Conservation (phyloP, 108 stramenopile species). For the Mediolabrus comicus region DNA sequence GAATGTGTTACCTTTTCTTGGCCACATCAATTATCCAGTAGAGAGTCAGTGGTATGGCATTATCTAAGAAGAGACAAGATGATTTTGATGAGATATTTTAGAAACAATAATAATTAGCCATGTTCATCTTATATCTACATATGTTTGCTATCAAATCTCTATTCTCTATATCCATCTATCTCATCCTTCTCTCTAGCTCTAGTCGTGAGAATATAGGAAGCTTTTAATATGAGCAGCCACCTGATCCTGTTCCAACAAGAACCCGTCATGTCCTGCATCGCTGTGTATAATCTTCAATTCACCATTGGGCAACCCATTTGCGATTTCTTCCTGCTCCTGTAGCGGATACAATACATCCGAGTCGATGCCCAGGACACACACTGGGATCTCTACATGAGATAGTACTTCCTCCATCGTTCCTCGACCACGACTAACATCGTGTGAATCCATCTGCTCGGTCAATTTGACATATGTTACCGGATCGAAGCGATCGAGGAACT, state of each 20-base stretch:
- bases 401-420: conserved; percentile 63
- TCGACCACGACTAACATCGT: conserved; percentile 77
- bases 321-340: conserved; percentile 85
- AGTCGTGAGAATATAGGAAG: conserved; percentile 66
- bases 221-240: conserved; percentile 72
- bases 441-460: conserved; percentile 94
- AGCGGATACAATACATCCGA: conserved; percentile 89
- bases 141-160: too few species aligned
- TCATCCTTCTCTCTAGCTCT: background rate
- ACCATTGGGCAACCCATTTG: conserved; percentile 58
- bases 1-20: too few species aligned
- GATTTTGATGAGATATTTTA: too few species aligned
- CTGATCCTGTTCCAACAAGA: conserved; percentile 93
- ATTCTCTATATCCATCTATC: too few species aligned
- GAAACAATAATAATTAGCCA: too few species aligned
- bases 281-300: conserved; percentile 79
- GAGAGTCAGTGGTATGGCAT: too few species aligned
- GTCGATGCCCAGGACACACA: conserved; percentile 87
- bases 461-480: conserved; percentile 90
- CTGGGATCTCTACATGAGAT: conserved; percentile 66
- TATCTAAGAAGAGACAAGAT: too few species aligned
- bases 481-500: conserved; percentile 90
- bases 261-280: conserved; percentile 91
- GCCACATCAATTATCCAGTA: too few species aligned
- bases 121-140: too few species aligned